Evolutionary conservation across 2,329 filamentous ascomycete genomes (phyloP), one percentile per base, ranked within the genome.

Genomic region (Ampelomyces quisqualis): DNA sequence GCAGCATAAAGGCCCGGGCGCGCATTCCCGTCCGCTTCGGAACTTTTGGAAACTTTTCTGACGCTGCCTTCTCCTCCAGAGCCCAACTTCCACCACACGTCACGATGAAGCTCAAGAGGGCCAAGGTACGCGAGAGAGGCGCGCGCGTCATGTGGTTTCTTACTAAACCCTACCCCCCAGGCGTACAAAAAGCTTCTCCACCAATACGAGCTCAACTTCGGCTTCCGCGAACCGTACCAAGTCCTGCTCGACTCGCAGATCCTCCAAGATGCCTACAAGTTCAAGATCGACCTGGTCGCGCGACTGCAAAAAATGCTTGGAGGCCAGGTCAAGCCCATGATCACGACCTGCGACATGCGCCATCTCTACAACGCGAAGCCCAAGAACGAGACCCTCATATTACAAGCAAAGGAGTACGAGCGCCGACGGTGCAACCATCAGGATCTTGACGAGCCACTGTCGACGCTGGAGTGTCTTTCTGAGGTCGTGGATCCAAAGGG

Each of bases 171-270:
- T 34, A 86, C 85, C 75, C 28, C 85, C 13, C 24, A 87, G 70
- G 83, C 85, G 59, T 90, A 89, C 68, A 81, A 84, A 64, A 96
- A 96, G 82, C 82, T 96, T 62, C 94, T 98, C 84, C 85, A 89
- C 71, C 85, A 91, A 65, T 95, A 90, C 78, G 82, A 84, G 64
- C 79, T 91, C 68, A 84, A 82, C 46, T 96, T 95, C 66, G 85
- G 86, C 46, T 96, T 96, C 69, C 88, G 90, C 56, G 87, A 93
- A 71, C 90, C 93, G 8, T 97, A 96, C 72, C 93, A 97, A 31
- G 51, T 56, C 38, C 53, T 56, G 81, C 83, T 96, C 47, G 90
- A 95, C 64, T 87, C 88, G 44, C 82, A 90, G 51, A 88, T 97
- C 57, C 79, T 97, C 36, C 78, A 81, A 60, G 88, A 94, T 65